Base-by-base conservation (phyloP, 2,329 filamentous ascomycete species). In the Pyrenophora seminiperda region DNA sequence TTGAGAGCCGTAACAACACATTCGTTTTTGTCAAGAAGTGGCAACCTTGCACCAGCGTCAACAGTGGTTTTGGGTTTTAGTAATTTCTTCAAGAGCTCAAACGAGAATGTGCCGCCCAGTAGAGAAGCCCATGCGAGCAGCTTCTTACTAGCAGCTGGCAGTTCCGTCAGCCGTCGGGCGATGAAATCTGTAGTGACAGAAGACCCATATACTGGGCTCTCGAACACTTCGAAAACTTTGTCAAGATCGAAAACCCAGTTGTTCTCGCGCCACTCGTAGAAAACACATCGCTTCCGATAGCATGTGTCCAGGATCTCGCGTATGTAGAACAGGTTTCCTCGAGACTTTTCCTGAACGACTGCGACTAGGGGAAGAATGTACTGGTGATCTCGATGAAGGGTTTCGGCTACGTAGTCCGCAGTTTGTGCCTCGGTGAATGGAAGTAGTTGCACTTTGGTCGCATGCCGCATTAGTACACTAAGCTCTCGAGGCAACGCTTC, bases 281-380 rank as follows among this genome's bases (percentile, higher is more conserved):
- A 96, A 41, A 97, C 88, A 70, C 90, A 96, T 59, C 87, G 87
- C 67, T 90, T 94, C 32, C 90, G 85, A 70, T 96, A 87, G 68
- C 90, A 95, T 3, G 88, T 87, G 65, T 90, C 90, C 4, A 97
- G 81, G 82, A 97, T 95, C 73, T 96, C 90, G 47, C 90, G 83
- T 71, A 96, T 89, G 65, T 94, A 95, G 65, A 96, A 97, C 0
- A 91, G 88, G 54, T 96, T 96, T 1, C 92, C 92, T 19, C 83
- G 83, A 7, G 90, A 93, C 75, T 94, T 95, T 64, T 93, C 91
- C 69, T 95, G 89, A 5, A 97, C 85, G 7, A 96, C 89, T 5
- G 91, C 83, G 2, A 90, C 89, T 14, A 97, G 78, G 0, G 91
- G 87, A 1, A 89, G 76, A 1, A 94, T 83, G 38, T 91, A 88